phyloP scores from a whole-genome alignment of 2,329 filamentous ascomycete species.

The Metarhizium album region DNA sequence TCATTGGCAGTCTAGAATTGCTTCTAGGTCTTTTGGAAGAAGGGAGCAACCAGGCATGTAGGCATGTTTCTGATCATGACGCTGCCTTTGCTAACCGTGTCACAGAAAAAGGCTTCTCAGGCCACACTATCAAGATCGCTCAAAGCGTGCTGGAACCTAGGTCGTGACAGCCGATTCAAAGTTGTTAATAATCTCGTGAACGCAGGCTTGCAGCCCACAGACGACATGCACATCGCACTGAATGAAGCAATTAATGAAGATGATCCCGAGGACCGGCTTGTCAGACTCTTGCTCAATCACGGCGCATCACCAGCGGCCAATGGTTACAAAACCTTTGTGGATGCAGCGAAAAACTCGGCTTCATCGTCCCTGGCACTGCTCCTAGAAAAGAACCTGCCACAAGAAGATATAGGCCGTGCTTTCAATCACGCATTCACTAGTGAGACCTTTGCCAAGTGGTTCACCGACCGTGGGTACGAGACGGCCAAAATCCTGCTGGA shows the following conservation, averaged over 20 bases:
- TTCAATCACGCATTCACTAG: constrained; percentile 35
- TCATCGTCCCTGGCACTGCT: constrained; percentile 30
- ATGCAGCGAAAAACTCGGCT: constrained; percentile 31
- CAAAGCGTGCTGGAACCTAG: constrained; percentile 43
- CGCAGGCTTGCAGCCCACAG: constrained; percentile 35
- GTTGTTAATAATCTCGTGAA: constrained; percentile 40
- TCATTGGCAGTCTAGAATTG: constrained; percentile 37
- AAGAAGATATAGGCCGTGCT: constrained; percentile 31
- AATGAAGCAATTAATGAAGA: constrained; percentile 43
- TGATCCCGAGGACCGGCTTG: constrained; percentile 34
- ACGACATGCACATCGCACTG: constrained; percentile 40
- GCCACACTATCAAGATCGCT: constrained; percentile 38
- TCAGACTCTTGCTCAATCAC: constrained; percentile 36
- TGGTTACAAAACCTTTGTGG: constrained; percentile 40
- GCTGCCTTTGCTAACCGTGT: constrained; percentile 4
- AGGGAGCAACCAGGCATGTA: constrained; percentile 29
- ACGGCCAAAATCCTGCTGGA: constrained; percentile 37
- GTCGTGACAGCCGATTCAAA: constrained; percentile 34
- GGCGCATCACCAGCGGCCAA: constrained; percentile 43
- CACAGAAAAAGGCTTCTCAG: constrained; percentile 34
- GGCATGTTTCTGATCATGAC: constrained; percentile 3
- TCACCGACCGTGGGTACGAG: constrained; percentile 34
- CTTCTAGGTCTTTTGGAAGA: constrained; percentile 37
- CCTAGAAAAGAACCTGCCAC: constrained; percentile 28
- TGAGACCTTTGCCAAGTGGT: constrained; percentile 31